Evolutionary conservation across 805 yeast genomes (phyloP), one percentile per base, ranked within the genome.

Genomic region (Yarrowia porcina): DNA sequence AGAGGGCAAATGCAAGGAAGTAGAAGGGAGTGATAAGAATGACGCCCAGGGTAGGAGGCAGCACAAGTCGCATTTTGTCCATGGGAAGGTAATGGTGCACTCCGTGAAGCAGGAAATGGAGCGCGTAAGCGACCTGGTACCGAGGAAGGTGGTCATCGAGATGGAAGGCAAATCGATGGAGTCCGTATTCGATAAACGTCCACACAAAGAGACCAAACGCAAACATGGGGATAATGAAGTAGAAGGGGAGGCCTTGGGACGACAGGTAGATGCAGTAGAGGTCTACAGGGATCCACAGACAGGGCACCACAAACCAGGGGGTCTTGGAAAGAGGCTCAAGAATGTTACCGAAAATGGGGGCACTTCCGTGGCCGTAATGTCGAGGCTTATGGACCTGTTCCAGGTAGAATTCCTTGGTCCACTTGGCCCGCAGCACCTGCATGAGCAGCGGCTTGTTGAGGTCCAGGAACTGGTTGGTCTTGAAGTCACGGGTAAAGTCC

Each of bases 301-400:
- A 65, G 17, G 99, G 99, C 20, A 94, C 88, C 23, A 90, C 88
- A 82, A 86, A 94, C 98, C 98, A 94, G 12, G 97, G 87, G 3
- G 99, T 94, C 70, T 87, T 79, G 8, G 96, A 85, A 25, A 94
- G 72, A 4, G 97, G 97, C 76, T 94, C 99, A 65, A 94, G 78
- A 74, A 93, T 89, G 75, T 92, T 91, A 54, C 99, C 99, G 75
- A 94, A 94, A 62, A 94, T 74, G 7, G 92, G 97, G 12, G 99
- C 99, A 3, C 97, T 90, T 11, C 97, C 97, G 73, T 91, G 86
- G 67, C 98, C 98, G 73, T 92, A 94, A 75, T 94, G 99, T 73
- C 99, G 86, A 61, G 99, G 99, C 76, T 97, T 85, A 75, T 94
- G 99, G 44, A 94, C 94, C 76, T 94, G 97, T 73, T 91, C 97